phyloP scores from a whole-genome alignment of 176 grass and related monocot species.

The Triticum aestivum region DNA sequence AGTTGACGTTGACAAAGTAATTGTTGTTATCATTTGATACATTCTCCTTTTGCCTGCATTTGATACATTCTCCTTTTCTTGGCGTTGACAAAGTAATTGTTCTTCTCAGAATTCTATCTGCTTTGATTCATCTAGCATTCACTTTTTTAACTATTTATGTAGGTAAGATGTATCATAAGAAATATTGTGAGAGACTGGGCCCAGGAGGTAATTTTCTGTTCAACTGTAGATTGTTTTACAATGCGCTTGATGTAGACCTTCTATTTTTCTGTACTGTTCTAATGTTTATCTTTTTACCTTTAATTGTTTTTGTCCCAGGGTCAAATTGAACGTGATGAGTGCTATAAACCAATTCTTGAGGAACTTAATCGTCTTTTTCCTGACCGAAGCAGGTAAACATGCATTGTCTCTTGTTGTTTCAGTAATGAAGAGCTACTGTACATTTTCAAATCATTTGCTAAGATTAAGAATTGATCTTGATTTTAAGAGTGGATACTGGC shows the following conservation, averaged over 20 bases:
- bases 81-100: background rate
- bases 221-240: conserved; percentile 7
- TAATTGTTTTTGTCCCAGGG: conserved; percentile 56
- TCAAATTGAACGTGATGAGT: conserved; percentile 89
- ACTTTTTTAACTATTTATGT: conserved; percentile 35
- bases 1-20: conserved; percentile 95
- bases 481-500: background rate
- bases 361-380: conserved; percentile 89
- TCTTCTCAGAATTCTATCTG: background rate
- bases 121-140: background rate
- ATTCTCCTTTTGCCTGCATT: conserved; percentile 17
- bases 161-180: conserved; percentile 97
- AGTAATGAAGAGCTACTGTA: conserved; percentile 10
- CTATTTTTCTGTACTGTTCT: background rate
- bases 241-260: background rate
- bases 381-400: conserved; percentile 58
- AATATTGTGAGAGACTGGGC: conserved; percentile 98
- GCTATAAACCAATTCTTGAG: conserved; percentile 90
- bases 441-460: background rate
- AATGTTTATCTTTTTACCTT: conserved; percentile 22
- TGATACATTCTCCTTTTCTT: background rate
- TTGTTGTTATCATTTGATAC: conserved; percentile 15
- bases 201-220: conserved; percentile 65
- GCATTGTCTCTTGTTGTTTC: background rate
- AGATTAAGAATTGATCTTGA: background rate